Evolutionary conservation across 805 yeast species (phyloP).

Genomic region (Starmerella vitae): DNA sequence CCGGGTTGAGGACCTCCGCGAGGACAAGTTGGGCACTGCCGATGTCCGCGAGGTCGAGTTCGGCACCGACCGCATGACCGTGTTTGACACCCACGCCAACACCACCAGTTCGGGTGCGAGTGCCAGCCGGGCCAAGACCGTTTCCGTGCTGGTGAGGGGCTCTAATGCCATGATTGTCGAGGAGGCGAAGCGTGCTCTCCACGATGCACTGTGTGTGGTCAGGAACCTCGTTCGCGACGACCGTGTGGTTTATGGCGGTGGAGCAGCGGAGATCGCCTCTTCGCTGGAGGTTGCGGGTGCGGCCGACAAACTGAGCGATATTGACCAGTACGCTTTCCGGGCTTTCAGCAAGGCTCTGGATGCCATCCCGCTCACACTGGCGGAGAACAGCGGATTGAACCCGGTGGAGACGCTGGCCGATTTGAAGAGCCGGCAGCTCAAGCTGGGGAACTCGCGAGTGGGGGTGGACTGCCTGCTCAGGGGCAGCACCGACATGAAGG

Average conservation of each 20-base stretch:
- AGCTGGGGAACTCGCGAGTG: constrained; percentile 51
- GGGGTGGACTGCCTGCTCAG: constrained; percentile 92
- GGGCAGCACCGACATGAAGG: constrained; percentile 85
- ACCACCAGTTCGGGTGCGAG: neutral
- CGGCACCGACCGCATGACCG: constrained; percentile 93
- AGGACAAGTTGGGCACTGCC: constrained; percentile 76
- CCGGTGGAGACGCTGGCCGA: constrained; percentile 81
- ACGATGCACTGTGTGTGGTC: constrained; percentile 93
- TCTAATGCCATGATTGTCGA: constrained; percentile 96
- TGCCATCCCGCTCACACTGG: constrained; percentile 82
- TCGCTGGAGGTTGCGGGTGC: constrained; percentile 81
- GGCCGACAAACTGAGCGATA: constrained; percentile 87
- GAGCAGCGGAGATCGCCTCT: constrained; percentile 92
- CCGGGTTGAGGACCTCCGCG: constrained; percentile 78
- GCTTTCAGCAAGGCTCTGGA: constrained; percentile 88
- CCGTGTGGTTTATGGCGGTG: constrained; percentile 98
- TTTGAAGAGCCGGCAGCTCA: constrained; percentile 73
- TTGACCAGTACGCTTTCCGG: constrained; percentile 95
- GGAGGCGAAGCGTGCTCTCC: constrained; percentile 91
- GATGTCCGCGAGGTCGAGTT: constrained; percentile 84
- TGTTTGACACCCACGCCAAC: constrained; percentile 84
- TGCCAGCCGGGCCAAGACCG: constrained; percentile 42
- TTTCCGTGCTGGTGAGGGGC: constrained; percentile 87
- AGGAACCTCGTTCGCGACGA: constrained; percentile 85
- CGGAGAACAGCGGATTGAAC: constrained; percentile 91